Conservation (phyloP, 176 grass and related monocot genomes). For the Thinopyrum elongatum region DNA sequence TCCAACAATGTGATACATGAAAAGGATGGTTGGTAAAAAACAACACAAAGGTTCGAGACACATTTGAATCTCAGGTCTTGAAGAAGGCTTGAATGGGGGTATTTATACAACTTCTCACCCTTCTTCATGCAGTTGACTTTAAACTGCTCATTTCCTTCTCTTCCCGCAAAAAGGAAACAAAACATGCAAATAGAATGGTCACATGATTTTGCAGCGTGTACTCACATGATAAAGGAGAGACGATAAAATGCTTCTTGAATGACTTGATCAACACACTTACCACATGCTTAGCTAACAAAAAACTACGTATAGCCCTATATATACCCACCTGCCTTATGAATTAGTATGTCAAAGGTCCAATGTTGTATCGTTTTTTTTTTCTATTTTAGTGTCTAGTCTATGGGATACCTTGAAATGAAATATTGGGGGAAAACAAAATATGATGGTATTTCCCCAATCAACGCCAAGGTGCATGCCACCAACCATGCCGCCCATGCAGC, state of each 20-base stretch:
- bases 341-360: background rate
- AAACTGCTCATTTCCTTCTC: background rate
- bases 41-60: too few species aligned
- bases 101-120: background rate
- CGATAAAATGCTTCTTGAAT: background rate
- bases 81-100: background rate
- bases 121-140: background rate
- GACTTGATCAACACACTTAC: background rate
- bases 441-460: background rate
- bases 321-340: background rate
- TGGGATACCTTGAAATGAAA: background rate
- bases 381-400: background rate
- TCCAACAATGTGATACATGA: too few species aligned
- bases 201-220: background rate
- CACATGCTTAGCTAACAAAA: background rate
- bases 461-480: constrained; percentile 39
- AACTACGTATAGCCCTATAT: background rate
- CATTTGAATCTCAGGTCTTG: background rate
- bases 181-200: background rate
- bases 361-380: background rate
- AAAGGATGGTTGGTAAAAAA: too few species aligned
- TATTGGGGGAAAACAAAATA: background rate
- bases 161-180: background rate
- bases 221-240: too few species aligned
- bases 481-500: constrained; percentile 10